phyloP scores from a whole-genome alignment of 768 basidiomycete species.

The Boletus rex-veris region DNA sequence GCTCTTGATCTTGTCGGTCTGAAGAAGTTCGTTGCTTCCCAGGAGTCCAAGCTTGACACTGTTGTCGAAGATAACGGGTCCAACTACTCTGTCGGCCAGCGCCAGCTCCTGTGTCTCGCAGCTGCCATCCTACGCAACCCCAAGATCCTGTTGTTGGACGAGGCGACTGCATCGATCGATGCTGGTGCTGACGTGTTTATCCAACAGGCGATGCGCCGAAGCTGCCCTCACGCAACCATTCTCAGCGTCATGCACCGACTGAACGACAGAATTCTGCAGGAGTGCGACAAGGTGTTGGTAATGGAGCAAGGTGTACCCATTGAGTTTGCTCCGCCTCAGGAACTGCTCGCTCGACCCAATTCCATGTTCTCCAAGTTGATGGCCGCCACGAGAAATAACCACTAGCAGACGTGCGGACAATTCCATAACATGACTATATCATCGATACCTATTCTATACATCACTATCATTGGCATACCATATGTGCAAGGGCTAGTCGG shows the following conservation, averaged over 20 bases:
- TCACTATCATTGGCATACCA: neutral
- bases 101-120: slow-evolving; percentile 70
- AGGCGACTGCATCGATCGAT: slow-evolving; percentile 65
- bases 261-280: slow-evolving; percentile 25
- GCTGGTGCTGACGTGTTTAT: slow-evolving; percentile 81
- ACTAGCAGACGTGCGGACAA: neutral
- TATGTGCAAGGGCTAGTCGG: neutral
- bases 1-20: slow-evolving; percentile 35
- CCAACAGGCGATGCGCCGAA: slow-evolving; percentile 29
- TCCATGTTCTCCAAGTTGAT: slow-evolving; percentile 30
- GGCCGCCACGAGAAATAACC: slow-evolving; percentile 19
- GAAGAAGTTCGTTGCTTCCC: slow-evolving; percentile 75
- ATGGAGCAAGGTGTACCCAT: slow-evolving; percentile 38
- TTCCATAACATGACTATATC: neutral
- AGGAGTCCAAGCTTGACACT: slow-evolving; percentile 74
- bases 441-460: neutral
- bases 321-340: slow-evolving; percentile 24
- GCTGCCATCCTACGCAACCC: slow-evolving; percentile 31
- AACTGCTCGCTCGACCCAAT: slow-evolving; percentile 20
- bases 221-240: slow-evolving; percentile 29
- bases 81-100: slow-evolving; percentile 85
- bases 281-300: slow-evolving; percentile 32
- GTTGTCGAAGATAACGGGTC: slow-evolving; percentile 71
- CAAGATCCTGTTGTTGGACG: slow-evolving; percentile 30
- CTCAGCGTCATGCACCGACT: slow-evolving; percentile 31